Conservation (phyloP, 805 yeast species). For the Hanseniaspora vineae region DNA sequence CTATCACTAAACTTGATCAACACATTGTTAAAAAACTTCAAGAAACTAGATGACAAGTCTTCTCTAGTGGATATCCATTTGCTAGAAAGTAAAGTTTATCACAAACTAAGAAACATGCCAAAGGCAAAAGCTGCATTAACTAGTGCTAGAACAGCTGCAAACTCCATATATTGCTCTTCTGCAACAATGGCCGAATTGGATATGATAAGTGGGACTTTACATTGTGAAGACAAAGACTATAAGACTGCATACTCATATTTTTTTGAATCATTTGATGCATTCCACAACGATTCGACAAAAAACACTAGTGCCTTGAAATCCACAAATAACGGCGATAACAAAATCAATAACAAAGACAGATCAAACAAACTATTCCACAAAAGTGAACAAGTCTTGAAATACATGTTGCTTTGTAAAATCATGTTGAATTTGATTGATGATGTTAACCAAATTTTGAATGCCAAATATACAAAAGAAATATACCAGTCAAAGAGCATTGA, state of each 20-base stretch:
- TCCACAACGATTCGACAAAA: slow-evolving; percentile 27
- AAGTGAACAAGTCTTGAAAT: slow-evolving; percentile 71
- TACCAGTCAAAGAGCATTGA: slow-evolving; percentile 79
- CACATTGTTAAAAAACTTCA: slow-evolving; percentile 67
- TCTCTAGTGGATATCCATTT: slow-evolving; percentile 92
- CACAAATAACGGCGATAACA: slow-evolving; percentile 12
- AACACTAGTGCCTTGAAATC: slow-evolving; percentile 18
- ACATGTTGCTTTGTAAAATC: slow-evolving; percentile 84
- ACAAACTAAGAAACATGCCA: slow-evolving; percentile 79
- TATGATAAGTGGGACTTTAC: slow-evolving; percentile 86
- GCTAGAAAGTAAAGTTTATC: slow-evolving; percentile 80
- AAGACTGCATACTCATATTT: slow-evolving; percentile 93
- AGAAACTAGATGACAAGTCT: slow-evolving; percentile 88
- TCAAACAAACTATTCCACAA: slow-evolving; percentile 37
- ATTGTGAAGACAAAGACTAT: slow-evolving; percentile 94
- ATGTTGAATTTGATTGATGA: slow-evolving; percentile 85
- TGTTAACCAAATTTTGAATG: slow-evolving; percentile 60
- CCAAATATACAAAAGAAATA: slow-evolving; percentile 54
- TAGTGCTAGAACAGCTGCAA: slow-evolving; percentile 95
- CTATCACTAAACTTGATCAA: slow-evolving; percentile 64
- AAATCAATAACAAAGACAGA: not conserved
- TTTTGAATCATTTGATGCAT: slow-evolving; percentile 89
- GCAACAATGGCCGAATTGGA: slow-evolving; percentile 87
- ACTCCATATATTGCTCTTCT: slow-evolving; percentile 92
- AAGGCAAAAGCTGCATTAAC: slow-evolving; percentile 88